Percentiles rank a stretch among this genome's conserved stretches.
Evolutionary conservation across 768 basidiomycete genomes (phyloP).

Genomic region (Xerocomus brunneocitrinus): DNA sequence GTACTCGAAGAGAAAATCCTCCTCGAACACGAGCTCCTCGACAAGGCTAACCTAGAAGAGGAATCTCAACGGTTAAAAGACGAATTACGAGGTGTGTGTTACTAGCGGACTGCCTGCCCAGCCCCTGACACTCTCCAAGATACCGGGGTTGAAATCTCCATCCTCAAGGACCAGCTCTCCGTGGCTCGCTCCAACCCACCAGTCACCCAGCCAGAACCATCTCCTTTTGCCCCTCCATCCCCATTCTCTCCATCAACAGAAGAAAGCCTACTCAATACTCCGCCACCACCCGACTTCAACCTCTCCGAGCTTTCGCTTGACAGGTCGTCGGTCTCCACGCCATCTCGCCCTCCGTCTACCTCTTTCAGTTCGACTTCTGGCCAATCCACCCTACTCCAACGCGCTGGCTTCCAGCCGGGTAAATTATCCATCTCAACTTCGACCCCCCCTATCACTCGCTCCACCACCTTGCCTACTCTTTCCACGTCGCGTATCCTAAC

Average conservation of each 20-base stretch:
- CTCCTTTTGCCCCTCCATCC: conserved; percentile 29
- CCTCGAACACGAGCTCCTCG: conserved; percentile 90
- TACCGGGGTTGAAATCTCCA: conserved; percentile 77
- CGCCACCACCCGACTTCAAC: conserved; percentile 57
- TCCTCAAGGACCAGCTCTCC: conserved; percentile 72
- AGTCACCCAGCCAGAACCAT: conserved; percentile 23
- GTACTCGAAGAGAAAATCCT: conserved; percentile 96
- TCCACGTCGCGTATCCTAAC: conserved; percentile 42
- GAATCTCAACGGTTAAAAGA: conserved; percentile 88
- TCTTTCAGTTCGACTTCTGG: conserved; percentile 33
- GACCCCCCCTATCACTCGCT: conserved; percentile 52
- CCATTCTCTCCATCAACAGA: conserved; percentile 36
- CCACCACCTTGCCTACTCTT: conserved; percentile 52
- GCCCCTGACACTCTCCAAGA: conserved; percentile 44
- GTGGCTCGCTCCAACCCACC: conserved; percentile 33
- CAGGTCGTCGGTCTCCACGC: conserved; percentile 36
- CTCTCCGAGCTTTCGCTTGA: conserved; percentile 51
- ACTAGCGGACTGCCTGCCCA: conserved; percentile 9
- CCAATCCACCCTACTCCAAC: conserved; percentile 47
- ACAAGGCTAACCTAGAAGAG: conserved; percentile 87
- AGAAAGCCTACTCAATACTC: conserved; percentile 55
- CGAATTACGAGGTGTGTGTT: conserved; percentile 82
- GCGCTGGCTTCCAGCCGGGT: conserved; percentile 45
- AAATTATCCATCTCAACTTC: conserved; percentile 38
- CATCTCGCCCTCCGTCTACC: conserved; percentile 30